Evolutionary conservation across 139 green algal genomes (phyloP).

Genomic region (Picochlorum sp.): DNA sequence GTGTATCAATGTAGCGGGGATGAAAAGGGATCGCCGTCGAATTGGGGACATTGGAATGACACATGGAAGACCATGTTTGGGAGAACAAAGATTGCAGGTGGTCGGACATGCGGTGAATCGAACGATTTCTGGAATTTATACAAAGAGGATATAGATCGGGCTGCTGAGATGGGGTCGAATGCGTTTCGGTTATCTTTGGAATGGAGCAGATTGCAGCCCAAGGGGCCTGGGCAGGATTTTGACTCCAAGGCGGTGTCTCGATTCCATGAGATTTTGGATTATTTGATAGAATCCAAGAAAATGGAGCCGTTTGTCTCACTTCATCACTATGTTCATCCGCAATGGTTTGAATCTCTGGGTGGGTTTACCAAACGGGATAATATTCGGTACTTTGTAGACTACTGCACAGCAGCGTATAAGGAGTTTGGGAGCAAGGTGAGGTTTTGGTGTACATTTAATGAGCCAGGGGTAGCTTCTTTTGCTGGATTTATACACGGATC

Average conservation of each 20-base stretch:
- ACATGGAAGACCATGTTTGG: constrained; percentile 4
- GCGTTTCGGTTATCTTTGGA: constrained; percentile 72
- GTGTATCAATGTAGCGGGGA: constrained; percentile 7
- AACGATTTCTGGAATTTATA: constrained; percentile 66
- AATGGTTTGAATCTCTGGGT: constrained; percentile 72
- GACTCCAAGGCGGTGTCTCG: constrained; percentile 51
- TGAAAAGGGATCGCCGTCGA: constrained; percentile 14
- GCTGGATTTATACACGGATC: constrained; percentile 60
- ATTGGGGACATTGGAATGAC: constrained; percentile 26
- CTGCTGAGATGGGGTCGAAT: constrained; percentile 47
- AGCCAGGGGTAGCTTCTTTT: constrained; percentile 56
- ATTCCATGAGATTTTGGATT: constrained; percentile 42
- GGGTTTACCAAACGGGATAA: constrained; percentile 65
- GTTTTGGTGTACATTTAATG: constrained; percentile 83
- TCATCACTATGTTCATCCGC: constrained; percentile 76
- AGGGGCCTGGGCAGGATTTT: constrained; percentile 19
- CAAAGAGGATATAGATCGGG: constrained; percentile 49
- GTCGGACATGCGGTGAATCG: constrained; percentile 16
- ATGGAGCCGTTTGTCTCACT: constrained; percentile 67
- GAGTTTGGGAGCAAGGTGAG: constrained; percentile 49
- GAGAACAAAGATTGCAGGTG: constrained; percentile 4
- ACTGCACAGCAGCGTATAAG: constrained; percentile 37
- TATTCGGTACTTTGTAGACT: constrained; percentile 69
- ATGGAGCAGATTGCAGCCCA: constrained; percentile 66
- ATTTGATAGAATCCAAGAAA: constrained; percentile 19